Evolutionary conservation across 2,329 filamentous ascomycete genomes (phyloP).

Genomic region (Clonostachys solani): DNA sequence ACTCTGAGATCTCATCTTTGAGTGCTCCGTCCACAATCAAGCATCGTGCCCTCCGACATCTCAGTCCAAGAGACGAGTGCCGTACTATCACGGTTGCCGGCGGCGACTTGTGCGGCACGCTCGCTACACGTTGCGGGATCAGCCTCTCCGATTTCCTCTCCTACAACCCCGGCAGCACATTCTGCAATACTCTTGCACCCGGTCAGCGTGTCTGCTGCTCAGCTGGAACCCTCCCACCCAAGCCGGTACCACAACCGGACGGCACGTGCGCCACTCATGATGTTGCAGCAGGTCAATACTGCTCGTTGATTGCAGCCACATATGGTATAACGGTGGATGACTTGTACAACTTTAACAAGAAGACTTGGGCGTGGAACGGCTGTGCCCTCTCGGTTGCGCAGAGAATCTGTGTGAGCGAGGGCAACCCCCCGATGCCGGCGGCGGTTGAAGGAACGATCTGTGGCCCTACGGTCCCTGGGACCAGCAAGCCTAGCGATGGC

Average conservation of each 20-base stretch:
- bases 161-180: constrained; percentile 18
- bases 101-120: constrained; percentile 19
- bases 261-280: constrained; percentile 21
- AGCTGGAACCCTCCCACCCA: constrained; percentile 8
- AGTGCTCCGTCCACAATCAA: constrained; percentile 4
- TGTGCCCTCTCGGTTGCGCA: constrained; percentile 15
- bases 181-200: constrained; percentile 12
- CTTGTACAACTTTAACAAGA: constrained; percentile 28
- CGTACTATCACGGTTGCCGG: constrained; percentile 9
- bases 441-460: constrained; percentile 19
- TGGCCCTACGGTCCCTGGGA: constrained; percentile 37
- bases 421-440: constrained; percentile 18
- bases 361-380: constrained; percentile 31
- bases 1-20: constrained; percentile 6
- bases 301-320: constrained; percentile 21
- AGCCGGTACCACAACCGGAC: constrained; percentile 21
- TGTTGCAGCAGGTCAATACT: constrained; percentile 23
- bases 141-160: constrained; percentile 16
- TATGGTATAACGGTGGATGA: constrained; percentile 26
- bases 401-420: constrained; percentile 22
- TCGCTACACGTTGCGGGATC: constrained; percentile 25
- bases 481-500: constrained; percentile 20
- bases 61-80: constrained; percentile 7
- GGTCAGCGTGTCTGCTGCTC: constrained; percentile 11
- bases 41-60: constrained; percentile 3